phyloP scores from a whole-genome alignment of 106 monocot genomes.

The Agapanthus africanus region DNA sequence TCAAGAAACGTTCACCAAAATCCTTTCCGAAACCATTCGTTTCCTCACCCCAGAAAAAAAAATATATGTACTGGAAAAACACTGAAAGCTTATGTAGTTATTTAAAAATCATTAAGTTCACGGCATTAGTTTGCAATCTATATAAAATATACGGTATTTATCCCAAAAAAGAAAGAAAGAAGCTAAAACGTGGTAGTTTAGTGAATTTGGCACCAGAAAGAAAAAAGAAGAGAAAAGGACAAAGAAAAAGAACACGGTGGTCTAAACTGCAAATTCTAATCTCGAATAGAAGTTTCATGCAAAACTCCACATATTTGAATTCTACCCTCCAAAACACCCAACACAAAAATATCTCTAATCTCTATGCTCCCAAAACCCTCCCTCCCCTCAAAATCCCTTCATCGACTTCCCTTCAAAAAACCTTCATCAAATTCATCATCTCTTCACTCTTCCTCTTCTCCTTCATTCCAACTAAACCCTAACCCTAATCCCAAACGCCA shows the following conservation, averaged over 20 bases:
- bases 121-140: too few species aligned
- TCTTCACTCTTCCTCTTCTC: constrained; percentile 19
- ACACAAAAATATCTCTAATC: neutral
- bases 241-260: too few species aligned
- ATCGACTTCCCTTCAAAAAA: too few species aligned
- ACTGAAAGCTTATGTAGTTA: too few species aligned
- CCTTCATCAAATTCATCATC: neutral
- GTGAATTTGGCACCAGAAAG: too few species aligned
- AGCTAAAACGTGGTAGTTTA: too few species aligned
- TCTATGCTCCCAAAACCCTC: constrained; percentile 2
- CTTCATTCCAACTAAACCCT: neutral
- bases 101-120: too few species aligned
- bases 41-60: too few species aligned
- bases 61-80: too few species aligned
- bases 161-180: too few species aligned
- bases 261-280: neutral
- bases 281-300: neutral
- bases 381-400: neutral
- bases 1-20: too few species aligned
- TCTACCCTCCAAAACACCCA: neutral
- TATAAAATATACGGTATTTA: constrained; percentile 19
- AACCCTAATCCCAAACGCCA: neutral
- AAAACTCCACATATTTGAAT: neutral
- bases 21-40: too few species aligned
- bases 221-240: neutral